Percentiles rank a stretch among this genome's conserved stretches.
Conservation (phyloP, 371 early-diverging fungal genomes). For the Mucor mucedo region DNA sequence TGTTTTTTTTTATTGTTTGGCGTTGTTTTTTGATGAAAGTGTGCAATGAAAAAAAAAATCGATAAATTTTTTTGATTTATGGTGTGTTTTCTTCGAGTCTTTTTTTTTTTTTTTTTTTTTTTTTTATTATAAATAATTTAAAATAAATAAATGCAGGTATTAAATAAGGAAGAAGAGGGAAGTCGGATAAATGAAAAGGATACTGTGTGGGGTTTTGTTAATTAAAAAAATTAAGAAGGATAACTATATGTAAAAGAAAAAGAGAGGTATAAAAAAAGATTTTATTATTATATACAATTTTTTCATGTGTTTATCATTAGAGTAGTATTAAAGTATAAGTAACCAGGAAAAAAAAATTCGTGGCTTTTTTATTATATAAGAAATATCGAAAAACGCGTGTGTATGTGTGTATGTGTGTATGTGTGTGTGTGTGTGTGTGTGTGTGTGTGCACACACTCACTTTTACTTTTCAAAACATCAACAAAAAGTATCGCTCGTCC, state of each 20-base stretch:
- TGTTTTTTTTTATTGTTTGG: slow-evolving; percentile 6
- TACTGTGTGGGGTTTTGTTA: background rate
- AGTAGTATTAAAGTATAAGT: background rate
- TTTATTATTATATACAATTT: background rate
- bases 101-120: background rate
- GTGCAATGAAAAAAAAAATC: background rate
- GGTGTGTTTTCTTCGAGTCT: too few relatives aligned
- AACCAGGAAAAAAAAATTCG: slow-evolving; percentile 2
- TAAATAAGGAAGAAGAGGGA: slow-evolving; percentile 1
- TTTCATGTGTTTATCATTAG: slow-evolving; percentile 5
- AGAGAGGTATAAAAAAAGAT: background rate
- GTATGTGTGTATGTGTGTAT: background rate
- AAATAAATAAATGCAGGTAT: background rate
- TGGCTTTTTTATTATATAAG: slow-evolving; percentile 10
- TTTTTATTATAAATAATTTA: slow-evolving; percentile 6
- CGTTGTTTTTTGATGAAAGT: background rate
- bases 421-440: background rate
- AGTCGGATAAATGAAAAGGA: background rate
- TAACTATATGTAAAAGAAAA: background rate
- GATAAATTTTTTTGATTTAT: background rate
- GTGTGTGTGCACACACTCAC: background rate
- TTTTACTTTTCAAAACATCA: background rate
- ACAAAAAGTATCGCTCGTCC: slow-evolving; percentile 6
- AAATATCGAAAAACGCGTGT: slow-evolving; percentile 7
- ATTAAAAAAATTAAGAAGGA: background rate